Evolutionary conservation across 352 stramenopile genomes (phyloP), one percentile per base, ranked within the genome.

Genomic region (Phytopythium boreale): DNA sequence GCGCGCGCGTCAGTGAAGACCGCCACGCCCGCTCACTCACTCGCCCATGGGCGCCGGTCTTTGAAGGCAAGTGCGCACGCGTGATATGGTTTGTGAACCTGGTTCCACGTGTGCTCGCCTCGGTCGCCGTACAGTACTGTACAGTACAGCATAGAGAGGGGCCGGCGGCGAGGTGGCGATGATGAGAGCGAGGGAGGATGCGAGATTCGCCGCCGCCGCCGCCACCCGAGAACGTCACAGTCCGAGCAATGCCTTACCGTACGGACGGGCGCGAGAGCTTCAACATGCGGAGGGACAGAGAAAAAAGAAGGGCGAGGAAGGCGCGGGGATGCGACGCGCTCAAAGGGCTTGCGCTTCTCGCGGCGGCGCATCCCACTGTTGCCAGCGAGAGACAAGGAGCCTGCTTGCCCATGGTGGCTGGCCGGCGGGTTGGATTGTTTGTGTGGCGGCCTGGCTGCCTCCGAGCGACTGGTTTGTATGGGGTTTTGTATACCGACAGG

Each of bases 31-130:
- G 1, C 34, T 39, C 31, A 8, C 31, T 36, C 34, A 39, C 34
- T 39, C 34, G 34, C 34, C 34, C 4, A 15, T 39, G 34, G 34
- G 10, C n/a, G n/a, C 34, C 10, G 34, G 19, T n/a, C 4, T 6
- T 49, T 49, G 43, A 49, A 49, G 43, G 43, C 43, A 49, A 49
- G 43, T 49, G 43, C 43, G 43, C 43, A 49, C 43, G 43, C 20
- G 19, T 22, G 43, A 49, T 49, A n/a, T 49, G 12, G 19, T 6
- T 15, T 12, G 43, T 7, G 43, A 10, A 14, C 10, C 34, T 39
- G 34, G 10, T 39, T 49, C 20, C 43, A 26, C 43, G 39, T 46
- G 39, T n/a, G 39, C 43, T 4, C 20, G 19, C 0, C 2, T n/a
- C 29, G 7, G 29, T 34, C 29, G 43, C 4, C 20, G 43, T 26